Base-by-base conservation (phyloP, 768 basidiomycete species). In the Mycena floridula region DNA sequence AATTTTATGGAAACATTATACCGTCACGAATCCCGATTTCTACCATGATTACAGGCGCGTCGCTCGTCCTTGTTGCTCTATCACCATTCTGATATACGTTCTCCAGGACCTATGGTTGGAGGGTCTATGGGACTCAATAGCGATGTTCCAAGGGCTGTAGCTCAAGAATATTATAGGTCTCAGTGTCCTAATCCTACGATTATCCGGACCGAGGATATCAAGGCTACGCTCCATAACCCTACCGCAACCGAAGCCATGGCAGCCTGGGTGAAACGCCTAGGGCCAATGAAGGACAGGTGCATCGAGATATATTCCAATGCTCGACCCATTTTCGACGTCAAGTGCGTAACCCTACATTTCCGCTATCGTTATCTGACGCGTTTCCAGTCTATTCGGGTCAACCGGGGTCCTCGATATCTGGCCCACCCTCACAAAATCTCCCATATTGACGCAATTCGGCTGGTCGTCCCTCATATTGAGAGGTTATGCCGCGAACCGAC, bases 401-500 rank as follows among this genome's bases (percentile, higher is more conserved):
- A 45, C 60, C 6, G 62, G 67, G 8, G 55, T 78, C 5, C 67
- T 77, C 16, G 65, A 66, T 23, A 49, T 77, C 21, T 70, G 70
- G 69, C 62, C 62, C 3, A 55, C 69, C 5, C 57, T 80, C 3
- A 67, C 70, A 7, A 45, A 56, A 1, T 78, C 77, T 23, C 73
- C 78, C 0, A 66, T 74, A 5, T 55, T 85, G 7, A 70, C 65
- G 5, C 50, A 72, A 25, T 81, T 79, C 57, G 63, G 67, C 15
- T 85, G 81, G 81, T 86, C 85, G 8, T 0, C 67, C 0, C 70
- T 85, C 3, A 64, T 85, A 45, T 61, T 77, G 37, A 55, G 55
- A n/a, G 70, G 70, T 0, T 79, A 76, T 53, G 50, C 61, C 16
- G 57, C 58, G 15, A 84, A 85, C 51, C 54, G 64, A 1, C 59